phyloP scores from a whole-genome alignment of 2,329 filamentous ascomycete genomes.

The Seiridium unicorne region DNA sequence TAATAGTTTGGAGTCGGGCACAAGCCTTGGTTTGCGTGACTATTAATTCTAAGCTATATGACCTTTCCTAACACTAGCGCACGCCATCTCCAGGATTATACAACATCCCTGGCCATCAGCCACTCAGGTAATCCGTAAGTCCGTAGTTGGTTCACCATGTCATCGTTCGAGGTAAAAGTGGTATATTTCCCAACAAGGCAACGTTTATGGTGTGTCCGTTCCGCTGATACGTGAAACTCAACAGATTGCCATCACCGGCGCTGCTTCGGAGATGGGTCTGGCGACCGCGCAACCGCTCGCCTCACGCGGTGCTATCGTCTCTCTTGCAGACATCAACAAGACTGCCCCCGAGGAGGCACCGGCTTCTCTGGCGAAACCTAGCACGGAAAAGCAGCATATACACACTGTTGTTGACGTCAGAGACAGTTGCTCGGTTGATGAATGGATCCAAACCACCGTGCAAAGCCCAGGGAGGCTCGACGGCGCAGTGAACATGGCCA shows the following conservation, averaged over 20 bases:
- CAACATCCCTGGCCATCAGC: too few relatives aligned
- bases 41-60: too few relatives aligned
- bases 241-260: conserved; percentile 44
- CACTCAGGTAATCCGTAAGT: too few relatives aligned
- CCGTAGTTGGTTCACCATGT: background rate
- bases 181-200: background rate
- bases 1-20: too few relatives aligned
- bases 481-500: conserved; percentile 37
- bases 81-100: too few relatives aligned
- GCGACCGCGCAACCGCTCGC: conserved; percentile 43
- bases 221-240: background rate
- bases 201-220: too few relatives aligned
- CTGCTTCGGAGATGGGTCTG: conserved; percentile 47
- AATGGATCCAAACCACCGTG: conserved; percentile 26
- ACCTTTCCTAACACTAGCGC: too few relatives aligned
- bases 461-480: background rate
- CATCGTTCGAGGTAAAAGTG: conserved; percentile 5
- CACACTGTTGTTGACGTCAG: conserved; percentile 27
- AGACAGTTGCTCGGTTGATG: conserved; percentile 24
- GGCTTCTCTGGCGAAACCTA: conserved; percentile 1
- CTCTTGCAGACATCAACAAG: conserved; percentile 44
- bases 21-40: too few relatives aligned
- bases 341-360: conserved; percentile 27
- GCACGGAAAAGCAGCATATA: conserved; percentile 1
- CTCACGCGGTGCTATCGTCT: conserved; percentile 40